Evolutionary conservation across 1,284 basidiomycete species (phyloP).

Genomic region (Schizopora paradoxa): DNA sequence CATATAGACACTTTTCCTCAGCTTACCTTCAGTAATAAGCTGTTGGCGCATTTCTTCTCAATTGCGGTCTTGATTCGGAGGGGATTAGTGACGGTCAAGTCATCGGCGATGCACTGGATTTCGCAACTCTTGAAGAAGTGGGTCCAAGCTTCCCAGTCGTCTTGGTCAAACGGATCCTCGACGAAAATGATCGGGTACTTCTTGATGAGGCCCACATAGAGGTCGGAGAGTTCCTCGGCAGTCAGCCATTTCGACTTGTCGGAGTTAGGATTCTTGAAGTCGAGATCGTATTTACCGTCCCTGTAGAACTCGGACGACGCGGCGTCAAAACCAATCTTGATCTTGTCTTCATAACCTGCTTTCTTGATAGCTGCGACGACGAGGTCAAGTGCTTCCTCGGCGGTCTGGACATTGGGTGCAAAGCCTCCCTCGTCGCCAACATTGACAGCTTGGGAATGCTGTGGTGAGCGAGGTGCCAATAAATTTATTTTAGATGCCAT

Average conservation of each 20-base stretch:
- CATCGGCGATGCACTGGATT: not conserved
- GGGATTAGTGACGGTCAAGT: not conserved
- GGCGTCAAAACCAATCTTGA: not conserved
- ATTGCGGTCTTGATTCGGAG: not conserved
- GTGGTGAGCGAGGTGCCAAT: not conserved
- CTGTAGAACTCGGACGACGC: not conserved
- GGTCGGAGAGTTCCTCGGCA: not conserved
- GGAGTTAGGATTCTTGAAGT: no score
- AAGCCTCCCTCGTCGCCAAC: not conserved
- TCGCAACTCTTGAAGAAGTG: not conserved
- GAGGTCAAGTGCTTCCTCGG: not conserved
- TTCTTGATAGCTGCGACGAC: not conserved
- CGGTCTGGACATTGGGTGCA: not conserved
- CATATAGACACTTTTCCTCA: no score
- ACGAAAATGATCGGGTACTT: not conserved
- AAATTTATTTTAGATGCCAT: not conserved
- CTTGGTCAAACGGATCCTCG: not conserved
- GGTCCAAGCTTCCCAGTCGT: not conserved
- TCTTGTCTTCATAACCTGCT: not conserved
- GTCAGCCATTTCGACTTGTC: not conserved
- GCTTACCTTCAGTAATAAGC: not conserved
- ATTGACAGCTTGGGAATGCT: not conserved
- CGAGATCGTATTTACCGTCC: not conserved
- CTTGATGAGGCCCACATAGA: not conserved
- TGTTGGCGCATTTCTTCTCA: not conserved